These are phyloP conservation scores for Wickerhamiella siamensis DNA, from an alignment of 805 yeast genomes.

Conservation along the genomic window DNA sequence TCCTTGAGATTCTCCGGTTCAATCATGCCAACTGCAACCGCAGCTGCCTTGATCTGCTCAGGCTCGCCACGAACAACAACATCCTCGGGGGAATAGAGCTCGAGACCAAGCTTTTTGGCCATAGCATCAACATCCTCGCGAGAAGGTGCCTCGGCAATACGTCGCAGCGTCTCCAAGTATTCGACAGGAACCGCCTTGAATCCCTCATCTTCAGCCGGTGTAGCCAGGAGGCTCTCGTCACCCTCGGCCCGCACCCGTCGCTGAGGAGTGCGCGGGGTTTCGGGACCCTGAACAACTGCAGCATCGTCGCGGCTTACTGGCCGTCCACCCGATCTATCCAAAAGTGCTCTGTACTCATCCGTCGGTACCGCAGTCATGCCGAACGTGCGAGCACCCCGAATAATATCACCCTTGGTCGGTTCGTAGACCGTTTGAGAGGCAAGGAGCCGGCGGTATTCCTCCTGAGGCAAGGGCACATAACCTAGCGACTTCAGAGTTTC, in stretches of 20 bases:
- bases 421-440: conserved; percentile 21
- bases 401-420: conserved; percentile 24
- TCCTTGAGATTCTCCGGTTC: conserved; percentile 6
- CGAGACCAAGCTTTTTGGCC: conserved; percentile 13
- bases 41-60: conserved; percentile 6
- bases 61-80: conserved; percentile 6
- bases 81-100: conserved; percentile 7
- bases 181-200: conserved; percentile 21
- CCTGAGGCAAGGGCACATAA: conserved; percentile 23
- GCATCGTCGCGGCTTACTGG: neutral
- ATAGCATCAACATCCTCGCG: conserved; percentile 17
- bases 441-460: conserved; percentile 24
- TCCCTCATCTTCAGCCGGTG: conserved; percentile 7
- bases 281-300: neutral
- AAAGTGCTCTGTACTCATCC: conserved; percentile 30
- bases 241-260: neutral
- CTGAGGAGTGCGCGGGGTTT: neutral
- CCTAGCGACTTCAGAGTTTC: conserved; percentile 23
- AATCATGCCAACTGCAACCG: conserved; percentile 10
- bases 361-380: conserved; percentile 32
- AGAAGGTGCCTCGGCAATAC: conserved; percentile 23
- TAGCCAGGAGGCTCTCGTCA: neutral
- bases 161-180: conserved; percentile 20
- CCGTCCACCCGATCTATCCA: conserved; percentile 1
- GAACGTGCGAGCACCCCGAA: conserved; percentile 29